Evolutionary conservation across 768 basidiomycete genomes (phyloP).

Genomic region (Boletus rufocinnamomeus): DNA sequence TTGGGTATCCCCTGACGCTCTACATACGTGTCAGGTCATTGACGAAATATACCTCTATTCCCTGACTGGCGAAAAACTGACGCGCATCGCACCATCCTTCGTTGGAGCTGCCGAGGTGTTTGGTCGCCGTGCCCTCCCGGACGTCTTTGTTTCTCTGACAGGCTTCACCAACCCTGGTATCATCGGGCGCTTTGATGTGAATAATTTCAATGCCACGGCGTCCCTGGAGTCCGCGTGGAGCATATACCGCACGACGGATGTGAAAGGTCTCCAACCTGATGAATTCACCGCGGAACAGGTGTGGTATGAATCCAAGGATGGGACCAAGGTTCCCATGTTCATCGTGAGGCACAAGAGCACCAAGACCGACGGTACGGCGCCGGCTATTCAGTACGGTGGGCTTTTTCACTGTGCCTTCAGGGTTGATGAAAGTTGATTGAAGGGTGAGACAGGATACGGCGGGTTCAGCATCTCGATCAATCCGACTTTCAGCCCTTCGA

Average conservation of each 20-base stretch:
- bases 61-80: constrained; percentile 50
- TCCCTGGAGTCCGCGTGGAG: constrained; percentile 55
- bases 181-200: constrained; percentile 63
- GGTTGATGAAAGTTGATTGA: not conserved
- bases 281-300: constrained; percentile 77
- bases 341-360: constrained; percentile 75
- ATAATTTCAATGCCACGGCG: constrained; percentile 20
- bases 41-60: constrained; percentile 78
- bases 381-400: constrained; percentile 75
- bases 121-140: constrained; percentile 52
- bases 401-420: not conserved
- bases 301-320: constrained; percentile 80
- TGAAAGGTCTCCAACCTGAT: constrained; percentile 60
- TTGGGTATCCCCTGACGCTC: constrained; percentile 5
- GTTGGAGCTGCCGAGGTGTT: constrained; percentile 63
- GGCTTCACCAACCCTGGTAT: constrained; percentile 76
- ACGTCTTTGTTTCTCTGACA: constrained; percentile 64
- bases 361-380: constrained; percentile 69
- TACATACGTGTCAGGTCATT: constrained; percentile 50
- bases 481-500: constrained; percentile 69
- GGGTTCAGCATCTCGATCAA: constrained; percentile 73
- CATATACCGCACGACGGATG: constrained; percentile 55
- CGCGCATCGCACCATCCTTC: constrained; percentile 62
- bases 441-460: constrained; percentile 60
- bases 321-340: constrained; percentile 84